Conservation (phyloP, 192 early-diverging fungal species). For the Rhizoclosmatium sp. region DNA sequence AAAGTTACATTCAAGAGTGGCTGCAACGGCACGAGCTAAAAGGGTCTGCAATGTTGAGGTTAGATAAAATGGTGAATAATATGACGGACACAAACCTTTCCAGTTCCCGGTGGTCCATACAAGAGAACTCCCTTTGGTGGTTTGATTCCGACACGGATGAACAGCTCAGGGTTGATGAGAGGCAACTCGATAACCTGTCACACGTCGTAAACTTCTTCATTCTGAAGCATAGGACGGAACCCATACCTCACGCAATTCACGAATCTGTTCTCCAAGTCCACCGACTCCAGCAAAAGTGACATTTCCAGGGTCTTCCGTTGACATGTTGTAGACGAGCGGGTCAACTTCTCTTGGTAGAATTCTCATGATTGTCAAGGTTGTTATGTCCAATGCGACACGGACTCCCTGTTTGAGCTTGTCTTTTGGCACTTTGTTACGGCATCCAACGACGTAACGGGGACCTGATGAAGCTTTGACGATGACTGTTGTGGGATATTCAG, state of each 20-base stretch:
- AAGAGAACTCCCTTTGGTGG: slow-evolving; percentile 98
- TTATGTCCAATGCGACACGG: slow-evolving; percentile 99
- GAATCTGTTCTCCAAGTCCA: slow-evolving; percentile 94
- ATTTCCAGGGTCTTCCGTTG: slow-evolving; percentile 93
- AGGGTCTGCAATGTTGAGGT: slow-evolving; percentile 65
- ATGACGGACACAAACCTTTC: slow-evolving; percentile 62
- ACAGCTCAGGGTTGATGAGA: slow-evolving; percentile 98
- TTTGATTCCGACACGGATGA: slow-evolving; percentile 96
- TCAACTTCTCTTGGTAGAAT: slow-evolving; percentile 98
- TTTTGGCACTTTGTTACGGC: slow-evolving; percentile 93
- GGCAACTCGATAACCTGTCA: slow-evolving; percentile 94
- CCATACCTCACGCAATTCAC: slow-evolving; percentile 90
- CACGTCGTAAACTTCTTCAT: neutral
- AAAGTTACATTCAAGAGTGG: slow-evolving; percentile 97
- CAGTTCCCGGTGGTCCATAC: slow-evolving; percentile 97
- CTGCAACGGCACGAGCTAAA: slow-evolving; percentile 95
- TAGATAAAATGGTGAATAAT: neutral
- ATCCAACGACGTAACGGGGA: slow-evolving; percentile 98
- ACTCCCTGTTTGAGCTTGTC: slow-evolving; percentile 95
- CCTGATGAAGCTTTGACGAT: slow-evolving; percentile 98
- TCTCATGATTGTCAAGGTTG: slow-evolving; percentile 99
- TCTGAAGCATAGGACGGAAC: slow-evolving; percentile 4
- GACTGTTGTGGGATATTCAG: slow-evolving; percentile 56
- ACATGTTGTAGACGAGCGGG: slow-evolving; percentile 99
- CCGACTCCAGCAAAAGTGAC: slow-evolving; percentile 97